Conservation (phyloP, 108 stramenopile species). For the Aureococcus anophagefferens region DNA sequence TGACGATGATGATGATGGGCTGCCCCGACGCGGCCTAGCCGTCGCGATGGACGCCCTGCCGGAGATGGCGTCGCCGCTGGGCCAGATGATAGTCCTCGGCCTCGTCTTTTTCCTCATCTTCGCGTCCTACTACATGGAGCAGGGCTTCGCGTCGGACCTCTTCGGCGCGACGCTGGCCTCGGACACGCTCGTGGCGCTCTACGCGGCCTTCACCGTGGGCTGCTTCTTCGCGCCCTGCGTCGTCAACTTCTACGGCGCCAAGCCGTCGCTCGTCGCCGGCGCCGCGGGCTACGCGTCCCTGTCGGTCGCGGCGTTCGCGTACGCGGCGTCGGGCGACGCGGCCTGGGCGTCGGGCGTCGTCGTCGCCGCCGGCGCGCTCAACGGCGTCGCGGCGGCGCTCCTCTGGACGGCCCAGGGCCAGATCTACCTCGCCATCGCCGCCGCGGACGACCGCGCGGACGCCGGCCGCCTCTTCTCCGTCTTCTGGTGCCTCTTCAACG, state of each 20-base stretch:
- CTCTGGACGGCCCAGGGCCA: slow-evolving; percentile 47
- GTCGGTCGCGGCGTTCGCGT: slow-evolving; percentile 27
- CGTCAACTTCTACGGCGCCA: slow-evolving; percentile 32
- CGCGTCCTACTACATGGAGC: slow-evolving; percentile 44
- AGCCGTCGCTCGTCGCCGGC: slow-evolving; percentile 34
- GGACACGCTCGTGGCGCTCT: slow-evolving; percentile 14
- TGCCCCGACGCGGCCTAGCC: too few species aligned
- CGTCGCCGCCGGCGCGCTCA: slow-evolving; percentile 28
- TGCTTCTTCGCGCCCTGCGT: slow-evolving; percentile 36
- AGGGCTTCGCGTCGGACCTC: slow-evolving; percentile 34
- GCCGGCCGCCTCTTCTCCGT: slow-evolving; percentile 35
- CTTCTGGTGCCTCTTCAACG: slow-evolving; percentile 48
- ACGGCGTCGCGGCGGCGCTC: slow-evolving; percentile 38
- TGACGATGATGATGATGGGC: too few species aligned
- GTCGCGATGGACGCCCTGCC: too few species aligned
- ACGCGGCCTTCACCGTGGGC: neutral
- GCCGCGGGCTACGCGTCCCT: slow-evolving; percentile 34
- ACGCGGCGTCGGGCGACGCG: slow-evolving; percentile 17
- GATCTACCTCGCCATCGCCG: slow-evolving; percentile 39
- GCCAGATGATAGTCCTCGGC: slow-evolving; percentile 33
- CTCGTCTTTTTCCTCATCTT: slow-evolving; percentile 47
- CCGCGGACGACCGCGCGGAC: slow-evolving; percentile 14
- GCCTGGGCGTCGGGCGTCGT: slow-evolving; percentile 15
- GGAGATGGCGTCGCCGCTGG: too few species aligned
- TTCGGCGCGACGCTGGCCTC: slow-evolving; percentile 38